phyloP scores from a whole-genome alignment of 441 rosid species.

The Gossypium schwendimanii region DNA sequence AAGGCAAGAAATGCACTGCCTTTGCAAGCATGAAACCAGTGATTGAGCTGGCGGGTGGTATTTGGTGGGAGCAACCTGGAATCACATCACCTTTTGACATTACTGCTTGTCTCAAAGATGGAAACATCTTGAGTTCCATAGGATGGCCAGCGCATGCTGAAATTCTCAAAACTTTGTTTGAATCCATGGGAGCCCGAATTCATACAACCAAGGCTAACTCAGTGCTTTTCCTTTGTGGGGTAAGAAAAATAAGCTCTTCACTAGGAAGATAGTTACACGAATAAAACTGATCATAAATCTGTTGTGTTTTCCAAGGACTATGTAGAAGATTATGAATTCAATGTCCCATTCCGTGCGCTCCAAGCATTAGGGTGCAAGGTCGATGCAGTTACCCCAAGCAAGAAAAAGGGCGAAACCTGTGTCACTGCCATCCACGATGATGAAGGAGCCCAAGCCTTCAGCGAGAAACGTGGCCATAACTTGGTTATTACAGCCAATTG shows the following conservation, averaged over 20 bases:
- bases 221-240: slow-evolving; percentile 41
- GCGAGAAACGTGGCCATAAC: slow-evolving; percentile 45
- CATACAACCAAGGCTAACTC: slow-evolving; percentile 20
- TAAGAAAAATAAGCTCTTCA: slow-evolving; percentile 16
- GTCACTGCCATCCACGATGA: slow-evolving; percentile 39
- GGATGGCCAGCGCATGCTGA: slow-evolving; percentile 49
- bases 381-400: slow-evolving; percentile 36
- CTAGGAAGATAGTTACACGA: background rate
- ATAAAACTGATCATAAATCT: background rate
- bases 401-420: slow-evolving; percentile 40
- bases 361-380: slow-evolving; percentile 45
- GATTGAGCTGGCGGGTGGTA: slow-evolving; percentile 38
- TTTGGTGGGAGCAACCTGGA: slow-evolving; percentile 52
- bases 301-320: slow-evolving; percentile 29
- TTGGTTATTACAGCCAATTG: slow-evolving; percentile 30
- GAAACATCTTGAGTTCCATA: slow-evolving; percentile 32
- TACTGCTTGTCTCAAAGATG: slow-evolving; percentile 40
- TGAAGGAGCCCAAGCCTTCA: slow-evolving; percentile 31
- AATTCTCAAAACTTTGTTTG: slow-evolving; percentile 17
- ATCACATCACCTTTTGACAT: slow-evolving; percentile 31
- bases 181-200: slow-evolving; percentile 34
- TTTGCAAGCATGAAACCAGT: slow-evolving; percentile 40
- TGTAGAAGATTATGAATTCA: slow-evolving; percentile 41
- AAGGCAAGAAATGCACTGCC: slow-evolving; percentile 44
- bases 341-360: slow-evolving; percentile 43